Conservation (phyloP, 768 basidiomycete genomes). For the Saitozyma sp. region DNA sequence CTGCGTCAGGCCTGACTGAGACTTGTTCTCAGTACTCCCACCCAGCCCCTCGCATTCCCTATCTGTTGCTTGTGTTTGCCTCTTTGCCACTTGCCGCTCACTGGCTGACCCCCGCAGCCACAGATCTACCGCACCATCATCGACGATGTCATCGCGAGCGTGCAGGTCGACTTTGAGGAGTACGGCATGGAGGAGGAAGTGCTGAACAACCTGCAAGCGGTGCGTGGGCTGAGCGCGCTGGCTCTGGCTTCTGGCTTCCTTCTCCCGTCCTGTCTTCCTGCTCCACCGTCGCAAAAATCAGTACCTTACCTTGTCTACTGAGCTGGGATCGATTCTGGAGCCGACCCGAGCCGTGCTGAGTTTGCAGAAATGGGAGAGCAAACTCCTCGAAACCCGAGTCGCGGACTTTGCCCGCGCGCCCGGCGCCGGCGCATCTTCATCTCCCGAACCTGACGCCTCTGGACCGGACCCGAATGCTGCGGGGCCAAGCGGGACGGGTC, state of each 20-base stretch:
- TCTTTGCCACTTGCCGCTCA: conserved; percentile 52
- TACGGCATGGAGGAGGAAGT: conserved; percentile 92
- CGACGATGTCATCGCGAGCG: conserved; percentile 85
- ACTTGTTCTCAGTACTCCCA: neutral
- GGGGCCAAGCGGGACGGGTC: neutral
- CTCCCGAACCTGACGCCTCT: conserved; percentile 10
- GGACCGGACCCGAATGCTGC: neutral
- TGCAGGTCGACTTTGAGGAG: conserved; percentile 94
- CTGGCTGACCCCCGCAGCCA: conserved; percentile 67
- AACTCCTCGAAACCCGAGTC: conserved; percentile 88
- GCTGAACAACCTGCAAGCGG: conserved; percentile 80
- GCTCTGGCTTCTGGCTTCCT: neutral
- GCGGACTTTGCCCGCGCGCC: conserved; percentile 77
- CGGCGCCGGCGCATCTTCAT: conserved; percentile 46
- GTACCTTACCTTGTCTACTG: no score
- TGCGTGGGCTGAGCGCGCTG: conserved; percentile 57
- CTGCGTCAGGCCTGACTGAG: neutral
- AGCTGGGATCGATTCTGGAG: neutral
- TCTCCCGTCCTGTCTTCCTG: no score
- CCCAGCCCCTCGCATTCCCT: no score
- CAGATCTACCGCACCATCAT: conserved; percentile 88
- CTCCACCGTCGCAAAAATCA: no score
- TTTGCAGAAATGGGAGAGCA: conserved; percentile 89
- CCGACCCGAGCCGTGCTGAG: conserved; percentile 2
- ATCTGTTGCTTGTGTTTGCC: conserved; percentile 59